Base-by-base conservation (phyloP, 306 rosid genomes). In the Abrus pulchellus region DNA sequence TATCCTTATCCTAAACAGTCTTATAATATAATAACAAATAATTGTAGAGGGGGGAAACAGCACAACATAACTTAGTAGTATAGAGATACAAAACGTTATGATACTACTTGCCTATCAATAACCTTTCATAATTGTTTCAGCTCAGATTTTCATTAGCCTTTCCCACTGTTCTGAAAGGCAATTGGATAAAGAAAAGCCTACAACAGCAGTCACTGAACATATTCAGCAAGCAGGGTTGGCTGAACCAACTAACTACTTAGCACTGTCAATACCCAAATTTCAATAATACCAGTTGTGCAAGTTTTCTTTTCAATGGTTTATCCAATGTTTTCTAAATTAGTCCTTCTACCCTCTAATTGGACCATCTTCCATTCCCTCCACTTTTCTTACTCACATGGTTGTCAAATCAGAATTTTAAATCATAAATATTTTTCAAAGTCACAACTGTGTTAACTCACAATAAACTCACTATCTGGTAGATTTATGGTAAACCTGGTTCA, bases 1-100 rank as follows among this genome's bases (percentile, higher is more conserved):
- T 47, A 82, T 65, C 59, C 60, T 75, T 56, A 76, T 41, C 45
- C 45, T 69, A 38, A 75, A 67, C 68, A 68, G 11, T 72, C 69
- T 77, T 29, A 83, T 33, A 83, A 55, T 34, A 34, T 72, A 48
- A 52, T 76, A 36, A 33, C 9, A 70, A 20, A 13, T 10, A 63
- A 43, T 32, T 40, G 74, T 49, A 64, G 30, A 32, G 7, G 59
- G 9, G 4, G 12, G 52, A n/a, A 67, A 67, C 32, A 48, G 13
- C 3, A 34, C 3, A 69, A 68, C 30, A 34, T 13, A 67, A 27
- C 28, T 36, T 80, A 12, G 4, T 45, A 33, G 65, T 50, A 32
- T 40, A 43, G 48, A 62, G 69, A 80, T 47, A 59, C 38, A 72
- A 53, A 40, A 11, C 10, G 10, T 20, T 30, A 48, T 0, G 14